Percentiles rank a stretch among this genome's conserved stretches.
These are phyloP conservation scores for Phyllostachys edulis DNA, from an alignment of 176 grass and related monocot genomes.

Conservation along the genomic window DNA sequence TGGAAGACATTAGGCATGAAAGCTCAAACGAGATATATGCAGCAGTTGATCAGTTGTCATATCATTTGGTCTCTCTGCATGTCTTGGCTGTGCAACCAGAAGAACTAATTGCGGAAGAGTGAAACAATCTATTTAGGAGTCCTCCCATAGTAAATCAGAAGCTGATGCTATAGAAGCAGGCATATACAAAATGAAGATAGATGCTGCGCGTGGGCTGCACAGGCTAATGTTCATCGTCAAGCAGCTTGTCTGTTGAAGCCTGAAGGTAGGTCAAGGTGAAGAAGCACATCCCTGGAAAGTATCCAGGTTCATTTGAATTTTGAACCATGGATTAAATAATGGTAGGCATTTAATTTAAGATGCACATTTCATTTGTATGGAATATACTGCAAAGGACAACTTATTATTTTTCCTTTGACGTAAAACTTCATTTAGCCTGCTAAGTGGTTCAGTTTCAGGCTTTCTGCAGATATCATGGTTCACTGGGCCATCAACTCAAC, in stretches of 20 bases:
- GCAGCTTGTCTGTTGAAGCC: neutral
- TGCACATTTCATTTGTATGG: slow-evolving; percentile 4
- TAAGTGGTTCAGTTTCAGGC: slow-evolving; percentile 4
- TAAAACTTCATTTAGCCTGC: slow-evolving; percentile 1
- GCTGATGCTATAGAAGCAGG: neutral
- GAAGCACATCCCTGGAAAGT: neutral
- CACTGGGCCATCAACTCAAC: neutral
- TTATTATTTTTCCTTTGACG: neutral
- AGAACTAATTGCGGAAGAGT: neutral
- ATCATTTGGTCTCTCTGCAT: slow-evolving; percentile 29
- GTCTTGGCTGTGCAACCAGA: neutral
- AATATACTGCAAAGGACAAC: neutral
- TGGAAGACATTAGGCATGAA: slow-evolving; percentile 44
- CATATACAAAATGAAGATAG: neutral
- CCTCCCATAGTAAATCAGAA: neutral
- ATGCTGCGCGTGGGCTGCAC: neutral
- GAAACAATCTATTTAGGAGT: slow-evolving; percentile 10
- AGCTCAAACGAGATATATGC: slow-evolving; percentile 34
- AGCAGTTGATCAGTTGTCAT: slow-evolving; percentile 9
- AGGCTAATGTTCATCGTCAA: slow-evolving; percentile 1
- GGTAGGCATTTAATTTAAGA: neutral
- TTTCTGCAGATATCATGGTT: slow-evolving; percentile 35
- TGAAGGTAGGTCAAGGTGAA: slow-evolving; percentile 5
- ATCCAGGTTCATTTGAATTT: slow-evolving; percentile 11
- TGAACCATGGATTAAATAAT: neutral